phyloP scores from a whole-genome alignment of 352 stramenopile genomes.

The Globisporangium lucens region DNA sequence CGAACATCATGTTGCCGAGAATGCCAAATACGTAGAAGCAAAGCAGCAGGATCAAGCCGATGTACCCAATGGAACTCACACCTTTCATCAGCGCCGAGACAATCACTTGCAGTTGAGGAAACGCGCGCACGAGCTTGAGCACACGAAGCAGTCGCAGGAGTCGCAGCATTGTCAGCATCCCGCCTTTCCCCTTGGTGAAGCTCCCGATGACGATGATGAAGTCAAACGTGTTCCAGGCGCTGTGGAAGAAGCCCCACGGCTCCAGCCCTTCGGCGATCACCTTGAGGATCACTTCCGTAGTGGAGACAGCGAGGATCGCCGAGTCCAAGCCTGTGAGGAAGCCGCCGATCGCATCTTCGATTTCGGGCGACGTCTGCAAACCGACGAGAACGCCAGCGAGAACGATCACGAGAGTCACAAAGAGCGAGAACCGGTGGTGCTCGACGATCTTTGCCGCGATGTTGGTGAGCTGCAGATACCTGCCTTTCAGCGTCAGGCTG shows the following conservation, averaged over 20 bases:
- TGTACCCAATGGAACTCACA: constrained; percentile 87
- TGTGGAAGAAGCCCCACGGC: constrained; percentile 75
- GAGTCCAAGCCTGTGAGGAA: constrained; percentile 53
- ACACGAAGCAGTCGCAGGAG: constrained; percentile 80
- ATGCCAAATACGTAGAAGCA: constrained; percentile 92
- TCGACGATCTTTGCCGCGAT: constrained; percentile 53
- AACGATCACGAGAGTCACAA: constrained; percentile 80
- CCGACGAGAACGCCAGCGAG: constrained; percentile 74
- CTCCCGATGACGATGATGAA: constrained; percentile 82
- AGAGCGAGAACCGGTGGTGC: constrained; percentile 49
- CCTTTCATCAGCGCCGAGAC: constrained; percentile 88
- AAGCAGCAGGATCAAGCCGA: constrained; percentile 85
- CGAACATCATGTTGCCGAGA: constrained; percentile 89
- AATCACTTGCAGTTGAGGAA: constrained; percentile 88
- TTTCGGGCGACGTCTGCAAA: constrained; percentile 61
- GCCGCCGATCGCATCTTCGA: constrained; percentile 45
- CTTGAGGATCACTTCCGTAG: constrained; percentile 73
- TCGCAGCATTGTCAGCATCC: constrained; percentile 83
- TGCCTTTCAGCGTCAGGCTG: constrained; percentile 40
- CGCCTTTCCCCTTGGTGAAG: constrained; percentile 58
- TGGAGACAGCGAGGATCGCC: constrained; percentile 74
- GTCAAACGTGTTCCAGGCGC: constrained; percentile 81
- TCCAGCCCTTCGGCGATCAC: constrained; percentile 70
- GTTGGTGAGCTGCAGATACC: constrained; percentile 43
- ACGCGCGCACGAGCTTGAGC: constrained; percentile 84